These are phyloP conservation scores for Chrysoporthe austroafricana DNA, from an alignment of 2,329 filamentous ascomycete species.

Conservation along the genomic window DNA sequence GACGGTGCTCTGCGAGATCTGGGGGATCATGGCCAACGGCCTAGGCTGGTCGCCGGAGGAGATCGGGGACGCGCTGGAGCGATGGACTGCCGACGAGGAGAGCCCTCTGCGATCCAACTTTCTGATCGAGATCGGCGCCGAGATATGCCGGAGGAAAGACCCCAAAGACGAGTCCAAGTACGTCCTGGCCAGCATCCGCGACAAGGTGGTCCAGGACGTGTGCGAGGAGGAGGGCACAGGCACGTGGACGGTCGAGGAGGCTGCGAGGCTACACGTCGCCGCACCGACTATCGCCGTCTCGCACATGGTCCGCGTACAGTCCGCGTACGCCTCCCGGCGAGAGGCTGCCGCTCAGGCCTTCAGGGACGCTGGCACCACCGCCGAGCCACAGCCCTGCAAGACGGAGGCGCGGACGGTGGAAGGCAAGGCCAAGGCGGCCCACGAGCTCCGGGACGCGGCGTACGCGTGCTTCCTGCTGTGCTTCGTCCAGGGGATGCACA, in stretches of 20 bases:
- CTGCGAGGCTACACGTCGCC: conserved; percentile 63
- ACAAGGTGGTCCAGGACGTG: conserved; percentile 73
- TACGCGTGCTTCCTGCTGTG: conserved; percentile 65
- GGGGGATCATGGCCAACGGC: conserved; percentile 63
- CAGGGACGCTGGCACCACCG: conserved; percentile 46
- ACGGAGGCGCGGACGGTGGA: conserved; percentile 36
- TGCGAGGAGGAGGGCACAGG: conserved; percentile 70
- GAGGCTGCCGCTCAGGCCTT: conserved; percentile 55
- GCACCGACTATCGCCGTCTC: conserved; percentile 66
- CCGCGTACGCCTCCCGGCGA: conserved; percentile 62
- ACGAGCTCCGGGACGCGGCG: conserved; percentile 57
- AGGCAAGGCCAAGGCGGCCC: conserved; percentile 55
- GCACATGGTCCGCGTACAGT: conserved; percentile 67
- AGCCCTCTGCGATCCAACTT: conserved; percentile 64
- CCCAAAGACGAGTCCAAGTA: conserved; percentile 43
- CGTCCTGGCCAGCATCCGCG: conserved; percentile 64
- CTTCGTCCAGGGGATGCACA: conserved; percentile 68
- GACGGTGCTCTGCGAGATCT: conserved; percentile 65
- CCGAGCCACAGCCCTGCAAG: conserved; percentile 27
- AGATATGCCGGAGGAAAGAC: conserved; percentile 59
- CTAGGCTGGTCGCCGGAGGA: conserved; percentile 63
- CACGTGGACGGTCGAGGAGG: conserved; percentile 67
- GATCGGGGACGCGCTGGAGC: conserved; percentile 60
- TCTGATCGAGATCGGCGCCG: conserved; percentile 64
- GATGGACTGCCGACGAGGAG: conserved; percentile 56